These are phyloP conservation scores for Zychaea mexicana DNA, from an alignment of 371 early-diverging fungal genomes.

Conservation along the genomic window DNA sequence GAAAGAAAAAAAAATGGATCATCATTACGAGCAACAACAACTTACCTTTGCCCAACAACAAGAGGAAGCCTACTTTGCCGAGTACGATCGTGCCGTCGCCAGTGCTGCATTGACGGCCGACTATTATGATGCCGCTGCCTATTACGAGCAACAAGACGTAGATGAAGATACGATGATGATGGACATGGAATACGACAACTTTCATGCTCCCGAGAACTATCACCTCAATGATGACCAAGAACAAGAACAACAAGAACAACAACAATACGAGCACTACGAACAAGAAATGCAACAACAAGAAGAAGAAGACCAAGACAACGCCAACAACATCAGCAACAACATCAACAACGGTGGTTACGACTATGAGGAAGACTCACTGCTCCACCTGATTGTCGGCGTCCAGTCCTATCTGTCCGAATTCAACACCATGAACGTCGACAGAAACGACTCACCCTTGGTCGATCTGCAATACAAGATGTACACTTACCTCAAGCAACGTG, in stretches of 20 bases:
- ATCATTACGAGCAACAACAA: constrained; percentile 5
- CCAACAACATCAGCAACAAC: constrained; percentile 10
- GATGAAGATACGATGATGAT: constrained; percentile 10
- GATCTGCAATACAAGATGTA: constrained; percentile 54
- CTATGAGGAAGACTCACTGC: constrained; percentile 30
- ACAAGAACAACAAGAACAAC: constrained; percentile 12
- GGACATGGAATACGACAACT: constrained; percentile 6
- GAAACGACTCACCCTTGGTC: constrained; percentile 34
- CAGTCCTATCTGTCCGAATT: constrained; percentile 44
- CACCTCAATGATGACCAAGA: constrained; percentile 1
- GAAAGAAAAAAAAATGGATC: not conserved
- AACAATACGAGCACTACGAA: too few relatives aligned
- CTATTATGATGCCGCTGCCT: constrained; percentile 17
- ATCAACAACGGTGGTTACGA: constrained; percentile 21
- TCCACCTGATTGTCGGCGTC: constrained; percentile 43
- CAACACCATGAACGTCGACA: constrained; percentile 4
- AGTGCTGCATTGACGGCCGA: constrained; percentile 26
- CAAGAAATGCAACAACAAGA: constrained; percentile 12
- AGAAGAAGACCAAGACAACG: constrained; percentile 18
- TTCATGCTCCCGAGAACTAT: not conserved
- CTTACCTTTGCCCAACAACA: constrained; percentile 2
- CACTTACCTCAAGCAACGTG: constrained; percentile 46
- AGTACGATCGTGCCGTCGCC: constrained; percentile 34
- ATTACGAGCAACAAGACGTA: constrained; percentile 1
- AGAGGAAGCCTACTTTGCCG: constrained; percentile 30